Percentiles rank a stretch among this genome's conserved stretches.
Conservation (phyloP, 176 grass and related monocot species). For the Cenchrus purpureus region DNA sequence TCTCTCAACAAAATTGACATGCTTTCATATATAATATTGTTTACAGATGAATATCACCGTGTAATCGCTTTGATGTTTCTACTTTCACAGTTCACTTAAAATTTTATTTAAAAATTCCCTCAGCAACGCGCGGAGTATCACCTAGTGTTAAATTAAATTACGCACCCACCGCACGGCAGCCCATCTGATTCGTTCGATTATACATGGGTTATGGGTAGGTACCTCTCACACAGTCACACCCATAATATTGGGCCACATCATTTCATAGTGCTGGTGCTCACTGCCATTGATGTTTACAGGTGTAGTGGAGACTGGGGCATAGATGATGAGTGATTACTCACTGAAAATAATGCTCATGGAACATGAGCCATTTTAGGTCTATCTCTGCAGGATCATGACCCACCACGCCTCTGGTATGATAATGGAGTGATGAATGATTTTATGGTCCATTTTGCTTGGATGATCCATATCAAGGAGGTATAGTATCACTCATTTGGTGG, state of each 20-base stretch:
- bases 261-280: slow-evolving; percentile 4
- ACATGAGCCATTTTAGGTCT: neutral
- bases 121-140: no score
- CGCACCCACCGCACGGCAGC: slow-evolving; percentile 2
- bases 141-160: neutral
- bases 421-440: neutral
- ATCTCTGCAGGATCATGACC: neutral
- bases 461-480: neutral
- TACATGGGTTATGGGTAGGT: no score
- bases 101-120: no score
- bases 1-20: no score
- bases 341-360: slow-evolving; percentile 13
- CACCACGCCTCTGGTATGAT: neutral
- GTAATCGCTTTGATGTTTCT: no score
- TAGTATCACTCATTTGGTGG: slow-evolving; percentile 21
- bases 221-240: slow-evolving; percentile 1
- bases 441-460: slow-evolving; percentile 12
- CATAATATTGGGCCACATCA: slow-evolving; percentile 2
- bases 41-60: no score
- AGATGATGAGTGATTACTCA: slow-evolving; percentile 39
- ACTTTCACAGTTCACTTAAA: no score
- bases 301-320: slow-evolving; percentile 28
- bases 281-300: slow-evolving; percentile 14
- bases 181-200: neutral
- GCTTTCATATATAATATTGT: no score